phyloP scores from a whole-genome alignment of 768 basidiomycete genomes.

The Rhizopogon salebrosus region DNA sequence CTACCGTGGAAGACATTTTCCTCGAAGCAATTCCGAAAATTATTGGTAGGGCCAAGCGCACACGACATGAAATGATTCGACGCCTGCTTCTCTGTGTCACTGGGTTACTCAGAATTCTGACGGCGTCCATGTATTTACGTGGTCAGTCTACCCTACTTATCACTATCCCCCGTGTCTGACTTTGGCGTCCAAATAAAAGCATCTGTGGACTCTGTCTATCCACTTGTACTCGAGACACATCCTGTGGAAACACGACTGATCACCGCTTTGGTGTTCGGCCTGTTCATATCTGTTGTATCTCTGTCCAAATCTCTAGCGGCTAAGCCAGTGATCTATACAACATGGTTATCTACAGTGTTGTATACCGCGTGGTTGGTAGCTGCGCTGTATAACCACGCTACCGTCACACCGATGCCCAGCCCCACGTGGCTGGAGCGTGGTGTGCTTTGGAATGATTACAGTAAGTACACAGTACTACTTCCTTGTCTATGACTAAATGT shows the following conservation, averaged over 20 bases:
- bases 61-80: constrained; percentile 39
- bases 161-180: constrained; percentile 8
- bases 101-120: constrained; percentile 40
- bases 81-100: constrained; percentile 39
- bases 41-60: constrained; percentile 41
- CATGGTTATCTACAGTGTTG: constrained; percentile 52
- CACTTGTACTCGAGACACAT: constrained; percentile 37
- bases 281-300: constrained; percentile 46
- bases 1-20: constrained; percentile 62
- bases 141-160: constrained; percentile 37
- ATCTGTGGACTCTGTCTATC: constrained; percentile 46
- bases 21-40: constrained; percentile 55
- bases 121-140: constrained; percentile 60
- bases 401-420: constrained; percentile 35
- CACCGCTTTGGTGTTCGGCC: constrained; percentile 36
- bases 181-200: constrained; percentile 30
- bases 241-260: constrained; percentile 32
- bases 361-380: constrained; percentile 60
- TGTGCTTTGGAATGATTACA: constrained; percentile 57
- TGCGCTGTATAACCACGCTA: constrained; percentile 45
- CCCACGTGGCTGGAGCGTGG: constrained; percentile 38
- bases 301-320: constrained; percentile 51
- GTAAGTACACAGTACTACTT: constrained; percentile 34
- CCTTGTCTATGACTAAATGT: constrained; percentile 27
- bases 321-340: constrained; percentile 48